Evolutionary conservation across 2,329 filamentous ascomycete species (phyloP), one percentile per base, ranked within the genome.

Genomic region (Didymella pinodella): DNA sequence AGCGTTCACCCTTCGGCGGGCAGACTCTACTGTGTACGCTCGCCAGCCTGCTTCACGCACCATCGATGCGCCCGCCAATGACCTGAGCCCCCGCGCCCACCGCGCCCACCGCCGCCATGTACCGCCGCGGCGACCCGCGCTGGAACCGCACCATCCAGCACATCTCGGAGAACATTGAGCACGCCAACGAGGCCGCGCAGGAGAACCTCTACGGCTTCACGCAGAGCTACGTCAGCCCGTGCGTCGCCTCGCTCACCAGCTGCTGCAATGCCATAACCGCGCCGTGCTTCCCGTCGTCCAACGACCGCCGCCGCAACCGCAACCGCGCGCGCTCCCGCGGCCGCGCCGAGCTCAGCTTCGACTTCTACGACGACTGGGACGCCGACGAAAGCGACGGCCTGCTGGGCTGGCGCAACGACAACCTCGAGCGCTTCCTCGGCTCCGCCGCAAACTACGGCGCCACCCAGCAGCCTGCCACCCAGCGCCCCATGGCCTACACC

Each of bases 361-460:
- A 97, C 77, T 98, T 98, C 76, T 98, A 98, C 80, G 94, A 97
- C 77, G 94, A 97, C 77, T 98, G 94, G 94, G 92, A 97, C 61
- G 84, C 87, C 54, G 85, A 87, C 29, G 84, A 85, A 49, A 82
- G 81, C 32, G 84, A 87, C 38, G 85, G 88, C 0, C 76, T 94
- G 47, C 80, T 93, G 51, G 89, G 87, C 45, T 96, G 92, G 91
- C 88, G 89, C 38, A 79, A 85, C 66, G 93, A 96, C 70, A 93
- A 96, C 73, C 88, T 96, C 80, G 94, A 97, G 74, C 84, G 92
- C 50, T 79, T 97, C 63, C 80, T 97, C 49, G 91, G 89, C 11
- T 89, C 90, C 6, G 89, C 87, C 16, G 88, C 73, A 64, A 81
- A 82, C 58, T 82, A 85, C 50, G 80, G 82, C 7, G 82, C 79